Evolutionary conservation across 106 monocot species (phyloP).

Genomic region (Acanthochlamys bracteata): DNA sequence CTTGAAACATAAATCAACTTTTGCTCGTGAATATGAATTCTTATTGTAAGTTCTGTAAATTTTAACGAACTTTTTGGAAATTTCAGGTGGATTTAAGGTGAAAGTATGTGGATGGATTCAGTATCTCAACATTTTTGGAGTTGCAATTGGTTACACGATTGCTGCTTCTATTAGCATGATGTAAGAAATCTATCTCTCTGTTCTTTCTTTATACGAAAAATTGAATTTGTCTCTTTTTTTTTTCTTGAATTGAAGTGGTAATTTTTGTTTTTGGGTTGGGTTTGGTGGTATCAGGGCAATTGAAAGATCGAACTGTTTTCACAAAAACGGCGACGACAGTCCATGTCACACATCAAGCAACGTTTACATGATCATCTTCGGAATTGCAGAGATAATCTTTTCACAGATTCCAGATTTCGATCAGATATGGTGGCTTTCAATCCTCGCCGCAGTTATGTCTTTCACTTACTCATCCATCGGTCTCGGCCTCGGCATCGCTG

Average conservation of each 20-base stretch:
- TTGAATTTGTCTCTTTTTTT: background rate
- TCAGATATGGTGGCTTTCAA: constrained; percentile 72
- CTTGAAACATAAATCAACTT: background rate
- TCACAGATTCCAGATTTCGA: constrained; percentile 76
- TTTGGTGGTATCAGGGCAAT: constrained; percentile 33
- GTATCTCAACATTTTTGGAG: constrained; percentile 51
- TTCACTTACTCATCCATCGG: constrained; percentile 75
- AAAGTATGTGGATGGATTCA: constrained; percentile 55
- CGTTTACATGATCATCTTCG: constrained; percentile 67
- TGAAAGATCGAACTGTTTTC: constrained; percentile 56
- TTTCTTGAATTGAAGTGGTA: background rate
- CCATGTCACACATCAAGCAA: constrained; percentile 37
- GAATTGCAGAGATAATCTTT: constrained; percentile 39
- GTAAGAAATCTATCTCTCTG: constrained; percentile 19
- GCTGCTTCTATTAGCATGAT: constrained; percentile 69
- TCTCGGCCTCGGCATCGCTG: constrained; percentile 36
- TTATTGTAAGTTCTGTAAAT: background rate
- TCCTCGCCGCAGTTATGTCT: constrained; percentile 77
- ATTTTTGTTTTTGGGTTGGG: background rate
- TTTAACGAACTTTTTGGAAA: background rate
- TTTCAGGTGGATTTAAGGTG: constrained; percentile 43
- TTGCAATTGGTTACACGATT: constrained; percentile 68
- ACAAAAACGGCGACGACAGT: constrained; percentile 29
- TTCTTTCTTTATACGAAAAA: background rate
- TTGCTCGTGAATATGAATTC: background rate